Base-by-base conservation (phyloP, 495 filamentous ascomycete genomes). In the Penicillium longicatenatum region DNA sequence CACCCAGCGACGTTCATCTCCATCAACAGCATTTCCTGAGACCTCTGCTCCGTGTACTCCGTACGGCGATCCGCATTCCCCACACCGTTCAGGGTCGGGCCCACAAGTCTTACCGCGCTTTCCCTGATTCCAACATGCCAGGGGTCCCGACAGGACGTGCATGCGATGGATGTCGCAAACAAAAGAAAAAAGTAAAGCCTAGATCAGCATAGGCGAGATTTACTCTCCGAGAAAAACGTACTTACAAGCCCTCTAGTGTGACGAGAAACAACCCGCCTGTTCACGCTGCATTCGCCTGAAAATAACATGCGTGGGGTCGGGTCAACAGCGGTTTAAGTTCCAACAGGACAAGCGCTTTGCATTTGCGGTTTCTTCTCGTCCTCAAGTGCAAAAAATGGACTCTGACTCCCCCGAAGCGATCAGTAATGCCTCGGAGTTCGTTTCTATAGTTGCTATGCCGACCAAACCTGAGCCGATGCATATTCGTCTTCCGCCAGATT, bases 101-200 rank as follows among this genome's bases (percentile, higher is more conserved):
- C 42, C 42, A 45, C 42, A 17, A 19, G 19, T 20, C 7, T 45
- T 45, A 45, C 9, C 16, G 8, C 17, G 35, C 8, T n/a, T 17
- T 19, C 26, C 17, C 26, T 50, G 30, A n/a, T 31, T 5, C 20
- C 30, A 37, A 33, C 16, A 84, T 84, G 81, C 79, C 79, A 0
- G 80, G 81, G 7, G 79, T 82, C 14, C 77, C 77, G 10, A 72
- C 75, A 6, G 73, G 77, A 29, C 71, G 72, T 55, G 78, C 74
- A 22, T 84, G 81, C 55, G 75, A 81, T 29, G 73, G 63, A 7
- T 84, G 79, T 61, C 77, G 79, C 29, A 74, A 75, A 49, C 74
- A 76, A 53, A 84, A 81, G 70, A 82, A 84, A 65, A 82, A 82
- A 73, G 80, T 82, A 63, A 22, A 53, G 31, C 3, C 9, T 26